These are phyloP conservation scores for Ogataea glucozyma DNA, from an alignment of 805 yeast genomes.

Conservation along the genomic window DNA sequence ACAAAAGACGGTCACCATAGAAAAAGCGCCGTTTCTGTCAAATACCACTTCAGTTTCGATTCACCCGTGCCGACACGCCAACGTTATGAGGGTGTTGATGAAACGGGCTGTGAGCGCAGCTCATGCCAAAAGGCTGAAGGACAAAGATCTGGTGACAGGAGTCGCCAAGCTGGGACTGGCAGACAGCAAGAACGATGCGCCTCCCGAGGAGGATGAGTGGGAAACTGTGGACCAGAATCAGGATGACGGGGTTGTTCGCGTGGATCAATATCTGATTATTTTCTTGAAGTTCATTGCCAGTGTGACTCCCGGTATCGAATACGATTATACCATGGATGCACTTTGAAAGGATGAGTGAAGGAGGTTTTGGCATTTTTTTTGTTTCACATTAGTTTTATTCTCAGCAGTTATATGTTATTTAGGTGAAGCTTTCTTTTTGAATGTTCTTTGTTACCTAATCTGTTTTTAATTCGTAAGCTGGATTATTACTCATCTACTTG, in stretches of 20 bases:
- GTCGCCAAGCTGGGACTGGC: constrained; percentile 50
- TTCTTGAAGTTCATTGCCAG: constrained; percentile 93
- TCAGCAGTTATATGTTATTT: not conserved
- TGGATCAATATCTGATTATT: constrained; percentile 86
- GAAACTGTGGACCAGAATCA: constrained; percentile 46
- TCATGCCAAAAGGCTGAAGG: constrained; percentile 34
- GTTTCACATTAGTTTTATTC: not conserved
- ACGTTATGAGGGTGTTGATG: constrained; percentile 88
- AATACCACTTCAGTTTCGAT: constrained; percentile 82
- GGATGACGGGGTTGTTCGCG: constrained; percentile 55
- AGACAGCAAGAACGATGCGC: constrained; percentile 32
- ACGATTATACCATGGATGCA: constrained; percentile 98
- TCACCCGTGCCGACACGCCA: constrained; percentile 95
- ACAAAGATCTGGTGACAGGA: constrained; percentile 38
- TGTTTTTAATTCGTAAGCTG: too few species aligned
- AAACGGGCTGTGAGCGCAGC: constrained; percentile 63
- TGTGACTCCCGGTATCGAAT: constrained; percentile 96
- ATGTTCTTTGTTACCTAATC: too few species aligned
- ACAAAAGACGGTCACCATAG: constrained; percentile 95
- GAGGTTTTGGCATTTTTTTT: not conserved
- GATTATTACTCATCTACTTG: constrained; percentile 41
- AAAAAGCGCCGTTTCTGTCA: constrained; percentile 80
- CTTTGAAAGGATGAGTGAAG: constrained; percentile 38
- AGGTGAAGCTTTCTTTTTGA: too few species aligned
- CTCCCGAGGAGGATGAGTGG: constrained; percentile 46